Evolutionary conservation across 169 alveolate genomes (phyloP).

Genomic region (Cryptosporidium tyzzeri): DNA sequence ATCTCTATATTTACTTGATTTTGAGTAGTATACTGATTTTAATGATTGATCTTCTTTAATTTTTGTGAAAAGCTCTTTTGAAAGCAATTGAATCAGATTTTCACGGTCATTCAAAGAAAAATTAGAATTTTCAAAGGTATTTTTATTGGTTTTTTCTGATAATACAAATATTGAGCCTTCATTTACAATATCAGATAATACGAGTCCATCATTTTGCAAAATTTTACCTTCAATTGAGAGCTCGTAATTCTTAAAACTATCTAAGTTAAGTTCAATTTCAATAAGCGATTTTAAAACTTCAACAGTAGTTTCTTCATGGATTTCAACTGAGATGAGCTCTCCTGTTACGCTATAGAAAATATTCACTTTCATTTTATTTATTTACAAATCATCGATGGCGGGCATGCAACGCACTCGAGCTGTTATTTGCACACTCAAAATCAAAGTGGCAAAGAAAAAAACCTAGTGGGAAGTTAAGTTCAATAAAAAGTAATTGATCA

Average conservation of each 20-base stretch:
- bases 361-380: slow-evolving; percentile 23
- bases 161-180: not conserved
- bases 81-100: slow-evolving; percentile 15
- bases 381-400: not conserved
- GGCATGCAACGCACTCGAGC: not conserved
- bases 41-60: slow-evolving; percentile 76
- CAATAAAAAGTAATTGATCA: not conserved
- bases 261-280: slow-evolving; percentile 23
- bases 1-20: slow-evolving; percentile 73
- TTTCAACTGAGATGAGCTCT: slow-evolving; percentile 33
- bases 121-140: not conserved
- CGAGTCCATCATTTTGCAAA: slow-evolving; percentile 10
- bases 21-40: slow-evolving; percentile 52
- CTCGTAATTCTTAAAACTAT: not conserved
- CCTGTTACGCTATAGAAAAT: slow-evolving; percentile 8
- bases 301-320: slow-evolving; percentile 51
- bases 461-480: not conserved
- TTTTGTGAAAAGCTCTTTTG: slow-evolving; percentile 66
- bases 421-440: not conserved
- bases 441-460: not conserved
- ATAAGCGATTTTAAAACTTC: slow-evolving; percentile 42
- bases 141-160: not conserved
- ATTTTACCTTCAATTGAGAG: slow-evolving; percentile 23
- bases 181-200: not conserved
- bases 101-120: not conserved